Conservation (phyloP, 192 early-diverging fungal species). For the Coemansia biformis region DNA sequence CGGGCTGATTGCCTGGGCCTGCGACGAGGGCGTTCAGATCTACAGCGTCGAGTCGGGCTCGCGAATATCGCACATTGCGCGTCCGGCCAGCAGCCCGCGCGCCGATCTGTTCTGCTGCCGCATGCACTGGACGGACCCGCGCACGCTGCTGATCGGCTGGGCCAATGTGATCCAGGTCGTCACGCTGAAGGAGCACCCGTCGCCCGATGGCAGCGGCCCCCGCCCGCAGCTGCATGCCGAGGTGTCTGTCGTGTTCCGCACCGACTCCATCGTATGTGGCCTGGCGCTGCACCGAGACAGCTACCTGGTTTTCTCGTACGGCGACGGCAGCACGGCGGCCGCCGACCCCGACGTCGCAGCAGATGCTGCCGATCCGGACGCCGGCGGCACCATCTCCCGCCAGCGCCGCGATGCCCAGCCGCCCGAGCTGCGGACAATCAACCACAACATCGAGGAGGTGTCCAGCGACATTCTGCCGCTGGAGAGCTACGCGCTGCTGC, state of each 20-base stretch:
- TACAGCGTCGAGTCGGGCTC: slow-evolving; percentile 68
- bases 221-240: slow-evolving; percentile 45
- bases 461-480: slow-evolving; percentile 85
- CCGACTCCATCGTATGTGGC: slow-evolving; percentile 69
- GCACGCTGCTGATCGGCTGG: slow-evolving; percentile 87
- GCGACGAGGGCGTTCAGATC: slow-evolving; percentile 81
- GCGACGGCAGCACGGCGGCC: slow-evolving; percentile 16
- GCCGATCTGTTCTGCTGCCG: slow-evolving; percentile 81
- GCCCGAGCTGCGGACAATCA: slow-evolving; percentile 89
- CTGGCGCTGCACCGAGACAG: slow-evolving; percentile 61
- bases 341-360: too few species aligned
- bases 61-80: slow-evolving; percentile 79
- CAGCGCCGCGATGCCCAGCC: slow-evolving; percentile 51
- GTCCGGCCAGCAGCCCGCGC: slow-evolving; percentile 71
- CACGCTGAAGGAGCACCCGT: slow-evolving; percentile 41
- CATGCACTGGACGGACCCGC: slow-evolving; percentile 77
- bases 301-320: slow-evolving; percentile 47
- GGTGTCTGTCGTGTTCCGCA: slow-evolving; percentile 54
- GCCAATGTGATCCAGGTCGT: slow-evolving; percentile 88
- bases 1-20: slow-evolving; percentile 89
- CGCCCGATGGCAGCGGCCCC: not conserved
- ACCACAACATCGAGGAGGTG: slow-evolving; percentile 72
- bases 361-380: too few species aligned
- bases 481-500: slow-evolving; percentile 77
- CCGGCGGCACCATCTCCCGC: too few species aligned